Evolutionary conservation across 345 rosid species (phyloP), one percentile per base, ranked within the genome.

Genomic region (Odontarrhena argentea): DNA sequence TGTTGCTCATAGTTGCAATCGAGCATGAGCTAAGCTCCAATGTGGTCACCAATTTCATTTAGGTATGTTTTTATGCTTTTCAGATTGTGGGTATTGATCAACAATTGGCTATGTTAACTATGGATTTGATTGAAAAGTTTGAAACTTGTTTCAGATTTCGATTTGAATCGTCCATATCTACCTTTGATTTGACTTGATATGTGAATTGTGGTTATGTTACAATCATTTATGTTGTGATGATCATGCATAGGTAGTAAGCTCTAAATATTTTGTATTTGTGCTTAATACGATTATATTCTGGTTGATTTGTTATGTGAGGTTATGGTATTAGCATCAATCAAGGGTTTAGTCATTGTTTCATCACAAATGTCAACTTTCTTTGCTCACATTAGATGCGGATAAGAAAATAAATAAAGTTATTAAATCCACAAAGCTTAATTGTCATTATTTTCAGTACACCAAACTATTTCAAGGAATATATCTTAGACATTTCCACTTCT

Each of bases 11-110:
- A 79, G 79, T 24, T 91, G 93, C 50, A 91, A 91, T 87, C 96
- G 99, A 49, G 83, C 97, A 1, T 88, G 90, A 97, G 96, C 97
- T 32, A 94, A 88, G 79, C 97, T 94, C 77, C 97, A 91, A 77
- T 94, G 99, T 36, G 96, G 92, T 32, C 99, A 94, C 34, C 90
- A 78, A 64, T 94, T 94, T 55, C 99, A 94, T 79, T 72, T 94
- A 58, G 99, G 99, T 93, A 54, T 69, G 0, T 15, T 46, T 41
- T 35, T 32, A 18, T 2, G 10, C 1, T 18, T n/a, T 3, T 28
- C 7, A 12, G 13, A 4, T 18, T 43, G 1, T 15, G 37, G 28
- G 18, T 0, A 54, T 45, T 51, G 22, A 18, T 43, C 32, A 40
- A 72, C 63, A 79, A 82, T 81, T 2, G 6, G 15, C 24, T 43